phyloP scores from a whole-genome alignment of 345 rosid species.

The Noccaea caerulescens region DNA sequence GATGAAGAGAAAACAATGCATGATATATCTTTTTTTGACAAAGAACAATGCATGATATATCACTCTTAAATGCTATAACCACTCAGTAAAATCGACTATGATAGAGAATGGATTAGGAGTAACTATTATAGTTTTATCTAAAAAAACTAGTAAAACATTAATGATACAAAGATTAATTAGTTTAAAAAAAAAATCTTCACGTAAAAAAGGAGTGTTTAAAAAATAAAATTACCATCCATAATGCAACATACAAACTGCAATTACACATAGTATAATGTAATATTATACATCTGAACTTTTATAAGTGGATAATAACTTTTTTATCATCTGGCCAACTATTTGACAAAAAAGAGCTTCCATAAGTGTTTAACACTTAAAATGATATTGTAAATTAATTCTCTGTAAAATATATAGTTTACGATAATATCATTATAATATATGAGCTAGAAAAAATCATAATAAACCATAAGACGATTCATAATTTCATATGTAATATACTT shows the following conservation, averaged over 20 bases:
- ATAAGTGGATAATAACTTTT: not conserved
- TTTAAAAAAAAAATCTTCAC: not conserved
- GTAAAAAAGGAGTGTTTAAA: not conserved
- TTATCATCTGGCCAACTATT: conserved; percentile 3
- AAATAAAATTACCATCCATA: not conserved
- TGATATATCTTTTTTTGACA: no score
- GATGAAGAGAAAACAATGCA: not conserved
- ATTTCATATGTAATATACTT: conserved; percentile 5
- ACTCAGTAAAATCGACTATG: no score
- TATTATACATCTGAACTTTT: not conserved
- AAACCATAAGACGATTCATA: not conserved
- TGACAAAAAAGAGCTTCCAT: conserved; percentile 2
- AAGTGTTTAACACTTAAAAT: not conserved
- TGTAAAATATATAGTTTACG: not conserved
- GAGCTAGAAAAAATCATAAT: not conserved
- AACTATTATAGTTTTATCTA: not conserved
- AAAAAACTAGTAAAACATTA: not conserved
- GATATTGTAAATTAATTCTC: not conserved
- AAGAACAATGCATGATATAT: no score
- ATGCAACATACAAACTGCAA: conserved; percentile 7
- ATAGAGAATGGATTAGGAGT: not conserved
- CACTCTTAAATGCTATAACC: no score
- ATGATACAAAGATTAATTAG: not conserved
- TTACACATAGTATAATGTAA: not conserved
- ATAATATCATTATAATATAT: not conserved